Conservation (phyloP, 768 basidiomycete species). For the Xanthoconium stramineum region DNA sequence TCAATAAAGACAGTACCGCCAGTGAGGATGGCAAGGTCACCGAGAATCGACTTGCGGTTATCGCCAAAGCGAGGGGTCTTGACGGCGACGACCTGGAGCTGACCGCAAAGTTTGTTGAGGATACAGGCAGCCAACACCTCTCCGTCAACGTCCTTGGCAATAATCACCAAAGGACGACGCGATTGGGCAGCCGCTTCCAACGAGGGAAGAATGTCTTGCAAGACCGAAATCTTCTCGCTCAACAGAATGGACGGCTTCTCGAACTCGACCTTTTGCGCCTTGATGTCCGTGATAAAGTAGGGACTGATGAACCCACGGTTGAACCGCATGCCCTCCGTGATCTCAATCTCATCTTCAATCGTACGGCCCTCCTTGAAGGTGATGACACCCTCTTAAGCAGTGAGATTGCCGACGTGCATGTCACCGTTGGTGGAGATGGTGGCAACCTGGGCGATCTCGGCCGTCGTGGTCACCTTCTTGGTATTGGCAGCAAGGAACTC, state of each 20-base stretch:
- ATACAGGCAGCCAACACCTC: slow-evolving; percentile 98
- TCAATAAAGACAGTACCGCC: slow-evolving; percentile 97
- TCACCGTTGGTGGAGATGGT: slow-evolving; percentile 87
- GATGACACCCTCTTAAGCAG: slow-evolving; percentile 98
- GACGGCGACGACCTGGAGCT: slow-evolving; percentile 89
- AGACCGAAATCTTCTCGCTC: slow-evolving; percentile 92
- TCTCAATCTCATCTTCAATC: slow-evolving; percentile 98
- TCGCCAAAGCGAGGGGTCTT: slow-evolving; percentile 99
- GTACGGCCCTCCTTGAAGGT: slow-evolving; percentile 99
- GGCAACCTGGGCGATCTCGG: slow-evolving; percentile 98
- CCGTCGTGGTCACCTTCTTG: slow-evolving; percentile 92
- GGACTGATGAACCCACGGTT: slow-evolving; percentile 98
- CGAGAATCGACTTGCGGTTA: slow-evolving; percentile 97
- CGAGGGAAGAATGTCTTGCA: slow-evolving; percentile 93
- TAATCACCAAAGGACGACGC: slow-evolving; percentile 90
- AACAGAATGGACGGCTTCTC: slow-evolving; percentile 95
- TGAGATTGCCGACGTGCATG: slow-evolving; percentile 86
- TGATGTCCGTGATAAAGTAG: slow-evolving; percentile 98
- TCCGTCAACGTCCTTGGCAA: slow-evolving; percentile 97
- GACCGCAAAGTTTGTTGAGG: slow-evolving; percentile 98
- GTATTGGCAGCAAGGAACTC: slow-evolving; percentile 85
- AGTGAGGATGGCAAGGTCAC: slow-evolving; percentile 94
- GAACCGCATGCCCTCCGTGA: slow-evolving; percentile 99
- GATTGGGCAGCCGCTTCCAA: slow-evolving; percentile 79
- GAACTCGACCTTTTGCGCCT: slow-evolving; percentile 92